Base-by-base conservation (phyloP, 2,329 filamentous ascomycete species). In the Cladosporium sp. region DNA sequence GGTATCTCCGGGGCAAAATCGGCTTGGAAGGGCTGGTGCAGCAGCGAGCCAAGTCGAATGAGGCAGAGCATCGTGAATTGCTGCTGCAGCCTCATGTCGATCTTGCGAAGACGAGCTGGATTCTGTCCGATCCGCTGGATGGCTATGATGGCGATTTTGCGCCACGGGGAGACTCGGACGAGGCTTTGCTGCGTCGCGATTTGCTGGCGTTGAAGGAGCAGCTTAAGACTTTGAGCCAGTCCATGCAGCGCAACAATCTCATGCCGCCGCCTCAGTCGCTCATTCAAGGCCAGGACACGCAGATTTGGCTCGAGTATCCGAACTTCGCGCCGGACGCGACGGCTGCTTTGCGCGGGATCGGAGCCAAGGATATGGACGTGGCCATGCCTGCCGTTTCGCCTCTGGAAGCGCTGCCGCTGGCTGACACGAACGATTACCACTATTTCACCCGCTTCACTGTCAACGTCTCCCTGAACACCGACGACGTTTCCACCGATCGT, bases 41-140 rank as follows among this genome's bases (percentile, higher is more conserved):
- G 4, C 60, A 60, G 50, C 52, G 77, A 82, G 54, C 73, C 57
- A 73, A 77, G 38, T 52, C 61, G 57, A 40, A 27, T 4, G 45
- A 48, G 8, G 19, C 53, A 63, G 71, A 78, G 78, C 74, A 56
- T 74, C 81, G 56, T 72, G 79, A 75, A 68, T 65, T 66, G 3
- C 66, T 73, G 67, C 80, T 87, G 52, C 91, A 96, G 68, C 85
- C 89, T 1, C 90, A 95, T 61, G 80, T 92, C 1, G 89, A 96
- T 67, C 74, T 96, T 44, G 85, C 88, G 19, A 96, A 96, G 67
- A 79, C 84, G 0, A 86, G 88, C 67, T 96, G 91, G 90, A 81
- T 96, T n/a, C 52, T 75, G 5, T 65, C 64, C 4, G 70, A 76
- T 50, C 64, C 74, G 12, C 55, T 77, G 17, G 54, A 59, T 18